phyloP scores from a whole-genome alignment of 169 alveolate species.

The Amoebophrya sp. region DNA sequence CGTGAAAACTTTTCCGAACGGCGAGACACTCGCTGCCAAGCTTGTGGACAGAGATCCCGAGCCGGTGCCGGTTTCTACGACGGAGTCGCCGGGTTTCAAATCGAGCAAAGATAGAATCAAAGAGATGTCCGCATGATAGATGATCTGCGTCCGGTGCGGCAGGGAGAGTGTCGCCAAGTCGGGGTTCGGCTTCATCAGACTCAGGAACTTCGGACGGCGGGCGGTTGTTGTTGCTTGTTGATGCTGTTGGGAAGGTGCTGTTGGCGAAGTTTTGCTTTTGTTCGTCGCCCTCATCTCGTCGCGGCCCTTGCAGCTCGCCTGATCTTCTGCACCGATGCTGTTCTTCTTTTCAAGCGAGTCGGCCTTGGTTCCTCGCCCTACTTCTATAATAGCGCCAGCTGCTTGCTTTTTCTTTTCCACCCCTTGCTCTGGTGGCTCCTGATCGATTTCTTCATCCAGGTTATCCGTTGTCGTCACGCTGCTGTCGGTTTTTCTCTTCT shows the following conservation, averaged over 20 bases:
- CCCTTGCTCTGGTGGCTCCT: too few species aligned
- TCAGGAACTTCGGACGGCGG: conserved; percentile 37
- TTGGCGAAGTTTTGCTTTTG: background rate
- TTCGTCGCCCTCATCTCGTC: background rate
- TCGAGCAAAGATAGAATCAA: conserved; percentile 56
- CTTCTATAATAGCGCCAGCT: background rate
- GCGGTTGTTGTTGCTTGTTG: background rate
- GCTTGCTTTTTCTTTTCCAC: background rate
- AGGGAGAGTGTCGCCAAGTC: conserved; percentile 42
- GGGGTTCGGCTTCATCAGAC: conserved; percentile 42
- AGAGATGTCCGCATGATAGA: conserved; percentile 61
- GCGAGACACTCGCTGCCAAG: conserved; percentile 50
- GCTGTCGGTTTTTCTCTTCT: too few species aligned
- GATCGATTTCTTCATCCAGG: too few species aligned
- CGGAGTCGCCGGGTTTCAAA: conserved; percentile 54
- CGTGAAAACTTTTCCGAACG: conserved; percentile 57
- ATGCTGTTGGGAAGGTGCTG: background rate
- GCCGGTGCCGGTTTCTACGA: conserved; percentile 64
- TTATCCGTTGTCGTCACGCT: too few species aligned
- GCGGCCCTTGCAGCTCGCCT: background rate
- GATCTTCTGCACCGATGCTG: background rate
- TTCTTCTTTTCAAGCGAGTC: background rate
- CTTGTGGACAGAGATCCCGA: conserved; percentile 58
- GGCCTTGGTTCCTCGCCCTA: background rate
- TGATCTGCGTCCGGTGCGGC: conserved; percentile 56